Evolutionary conservation across 2,329 filamentous ascomycete genomes (phyloP).

Genomic region (Aschersonia sp.): DNA sequence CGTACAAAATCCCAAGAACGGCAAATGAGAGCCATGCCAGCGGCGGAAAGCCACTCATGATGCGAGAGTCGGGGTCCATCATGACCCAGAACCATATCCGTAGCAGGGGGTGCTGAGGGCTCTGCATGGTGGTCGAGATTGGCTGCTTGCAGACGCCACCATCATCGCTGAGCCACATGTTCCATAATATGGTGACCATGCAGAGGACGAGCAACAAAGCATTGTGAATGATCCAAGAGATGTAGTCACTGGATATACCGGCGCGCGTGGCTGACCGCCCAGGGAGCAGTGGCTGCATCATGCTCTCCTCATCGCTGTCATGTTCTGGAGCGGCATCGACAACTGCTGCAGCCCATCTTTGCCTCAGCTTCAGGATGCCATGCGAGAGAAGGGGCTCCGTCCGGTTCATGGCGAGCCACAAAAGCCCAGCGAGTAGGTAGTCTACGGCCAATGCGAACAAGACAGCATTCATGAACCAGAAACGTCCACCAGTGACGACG

Average conservation of each 20-base stretch:
- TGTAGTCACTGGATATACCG: background rate
- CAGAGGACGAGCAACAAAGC: slow-evolving; percentile 16
- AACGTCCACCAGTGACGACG: slow-evolving; percentile 14
- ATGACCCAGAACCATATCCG: slow-evolving; percentile 27
- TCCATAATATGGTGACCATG: slow-evolving; percentile 28
- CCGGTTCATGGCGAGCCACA: slow-evolving; percentile 22
- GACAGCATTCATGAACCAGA: slow-evolving; percentile 28
- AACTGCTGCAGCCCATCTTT: background rate
- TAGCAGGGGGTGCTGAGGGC: slow-evolving; percentile 12
- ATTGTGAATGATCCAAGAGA: slow-evolving; percentile 28
- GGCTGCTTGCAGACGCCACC: slow-evolving; percentile 19
- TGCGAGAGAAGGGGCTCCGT: slow-evolving; percentile 19
- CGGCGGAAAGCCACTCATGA: slow-evolving; percentile 27
- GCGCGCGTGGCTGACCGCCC: background rate
- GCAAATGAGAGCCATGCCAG: slow-evolving; percentile 32
- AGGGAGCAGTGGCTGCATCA: slow-evolving; percentile 16
- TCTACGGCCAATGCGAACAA: slow-evolving; percentile 29
- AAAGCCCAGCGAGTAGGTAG: slow-evolving; percentile 26
- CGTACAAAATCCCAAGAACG: slow-evolving; percentile 27
- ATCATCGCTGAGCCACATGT: slow-evolving; percentile 27
- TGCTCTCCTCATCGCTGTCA: slow-evolving; percentile 7
- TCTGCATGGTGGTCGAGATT: background rate
- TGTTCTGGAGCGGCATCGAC: background rate
- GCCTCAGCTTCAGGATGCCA: slow-evolving; percentile 8
- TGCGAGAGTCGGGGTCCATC: slow-evolving; percentile 5